Conservation (phyloP, 331 rosid species). For the Dryas integrifolia region DNA sequence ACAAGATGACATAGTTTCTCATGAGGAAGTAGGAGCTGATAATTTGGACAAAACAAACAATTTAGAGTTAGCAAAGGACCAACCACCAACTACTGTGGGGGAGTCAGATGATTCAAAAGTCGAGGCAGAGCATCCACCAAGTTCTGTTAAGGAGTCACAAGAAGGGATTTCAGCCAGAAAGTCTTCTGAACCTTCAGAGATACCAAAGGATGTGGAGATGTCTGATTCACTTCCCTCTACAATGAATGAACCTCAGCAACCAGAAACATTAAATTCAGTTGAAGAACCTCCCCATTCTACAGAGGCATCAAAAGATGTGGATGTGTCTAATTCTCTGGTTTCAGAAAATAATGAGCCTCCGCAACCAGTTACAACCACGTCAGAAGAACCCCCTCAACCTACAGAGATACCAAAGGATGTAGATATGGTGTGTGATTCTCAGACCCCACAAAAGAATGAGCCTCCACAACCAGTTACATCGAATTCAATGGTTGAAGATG, state of each 20-base stretch:
- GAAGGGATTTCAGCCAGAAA: constrained; percentile 40
- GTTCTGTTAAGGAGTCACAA: constrained; percentile 38
- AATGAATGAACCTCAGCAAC: constrained; percentile 42
- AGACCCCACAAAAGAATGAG: constrained; percentile 31
- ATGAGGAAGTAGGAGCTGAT: constrained; percentile 37
- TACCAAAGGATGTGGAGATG: constrained; percentile 38
- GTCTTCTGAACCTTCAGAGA: constrained; percentile 37
- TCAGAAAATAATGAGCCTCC: constrained; percentile 31
- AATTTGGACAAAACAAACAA: constrained; percentile 40
- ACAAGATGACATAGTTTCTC: constrained; percentile 29
- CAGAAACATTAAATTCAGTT: constrained; percentile 33
- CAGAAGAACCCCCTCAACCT: constrained; percentile 41
- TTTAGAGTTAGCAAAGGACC: constrained; percentile 41
- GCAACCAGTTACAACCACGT: constrained; percentile 23
- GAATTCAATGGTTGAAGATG: constrained; percentile 40
- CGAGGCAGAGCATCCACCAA: constrained; percentile 42
- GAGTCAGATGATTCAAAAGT: constrained; percentile 43
- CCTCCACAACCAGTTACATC: constrained; percentile 40
- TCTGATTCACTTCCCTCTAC: constrained; percentile 47
- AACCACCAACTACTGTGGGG: constrained; percentile 33
- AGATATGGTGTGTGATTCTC: constrained; percentile 41
- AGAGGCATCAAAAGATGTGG: constrained; percentile 39
- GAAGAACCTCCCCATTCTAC: constrained; percentile 38
- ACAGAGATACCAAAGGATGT: constrained; percentile 45
- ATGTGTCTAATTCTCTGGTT: constrained; percentile 34